Base-by-base conservation (phyloP, 805 yeast species). In the Metschnikowia colocasiae region DNA sequence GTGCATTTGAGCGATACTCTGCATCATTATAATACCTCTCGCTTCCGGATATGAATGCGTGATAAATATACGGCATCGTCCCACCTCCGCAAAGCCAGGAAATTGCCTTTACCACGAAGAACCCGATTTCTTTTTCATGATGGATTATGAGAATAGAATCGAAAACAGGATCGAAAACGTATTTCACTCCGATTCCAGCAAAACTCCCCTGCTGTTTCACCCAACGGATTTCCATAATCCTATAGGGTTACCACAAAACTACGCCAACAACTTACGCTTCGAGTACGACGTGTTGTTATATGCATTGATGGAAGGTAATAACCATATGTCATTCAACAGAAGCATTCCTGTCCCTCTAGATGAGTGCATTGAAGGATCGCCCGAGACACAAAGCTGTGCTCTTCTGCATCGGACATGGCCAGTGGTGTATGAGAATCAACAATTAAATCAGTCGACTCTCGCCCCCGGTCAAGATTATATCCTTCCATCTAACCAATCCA, bases 291-390 rank as follows among this genome's bases (percentile, higher is more conserved):
- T 27, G 9, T 29, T 39, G 25, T 30, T 39, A 19, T 39, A 39
- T 19, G 15, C 18, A 4, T 39, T 39, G 42, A 39, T 39, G 42
- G 42, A 39, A 20, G 34, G 34, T 16, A 39, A 39, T 16, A n/a
- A n/a, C n/a, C 42, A 19, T 15, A 39, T 39, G 42, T 34, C 42
- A 2, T 39, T 39, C 19, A 39, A 39, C 26, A 22, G 42, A 20
- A 8, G 25, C 16, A 29, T 39, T 22, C 18, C 42, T 13, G 13
- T n/a, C 13, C 34, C 34, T 19, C 42, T n/a, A 19, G 16, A 30
- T 27, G 41, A 38, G 38, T 20, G 13, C 26, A 7, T 20, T 6
- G 18, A 19, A 8, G n/a, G 29, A 2, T 16, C 20, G 6, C 9
- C 20, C 19, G 40, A 23, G n/a, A 23, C 30, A 12, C 15, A 25